A percentile compares a stretch with the other conserved stretches of the same genome.
Conservation (phyloP, 2,329 filamentous ascomycete species). For the Colletotrichum euphorbiae region DNA sequence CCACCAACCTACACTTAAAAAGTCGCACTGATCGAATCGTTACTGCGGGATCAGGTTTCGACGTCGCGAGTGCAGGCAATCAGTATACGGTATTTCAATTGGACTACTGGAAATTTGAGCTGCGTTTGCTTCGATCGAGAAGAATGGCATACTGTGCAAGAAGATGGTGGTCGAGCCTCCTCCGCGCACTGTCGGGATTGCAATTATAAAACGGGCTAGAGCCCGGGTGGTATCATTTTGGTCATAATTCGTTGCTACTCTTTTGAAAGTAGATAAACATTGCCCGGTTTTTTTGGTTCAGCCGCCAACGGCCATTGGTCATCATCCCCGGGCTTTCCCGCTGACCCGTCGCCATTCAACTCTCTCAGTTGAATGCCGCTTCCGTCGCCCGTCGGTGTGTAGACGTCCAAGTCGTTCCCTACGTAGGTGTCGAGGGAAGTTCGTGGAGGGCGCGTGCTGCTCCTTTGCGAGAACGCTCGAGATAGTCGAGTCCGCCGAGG, state of each 20-base stretch:
- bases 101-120: no score
- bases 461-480: conserved; percentile 8
- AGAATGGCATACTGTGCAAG: no score
- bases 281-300: conserved; percentile 19
- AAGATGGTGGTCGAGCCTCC: no score
- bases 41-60: no score
- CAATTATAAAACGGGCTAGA: neutral
- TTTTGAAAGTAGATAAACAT: conserved; percentile 32
- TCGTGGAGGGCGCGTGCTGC: conserved; percentile 12
- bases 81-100: no score
- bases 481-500: neutral
- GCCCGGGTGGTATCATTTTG: conserved; percentile 35
- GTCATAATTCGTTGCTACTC: conserved; percentile 36
- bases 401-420: conserved; percentile 1
- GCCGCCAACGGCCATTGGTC: conserved; percentile 22
- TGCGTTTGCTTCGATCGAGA: no score
- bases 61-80: no score
- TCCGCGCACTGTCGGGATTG: neutral
- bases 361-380: conserved; percentile 23
- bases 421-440: conserved; percentile 24
- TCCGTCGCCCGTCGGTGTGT: conserved; percentile 12
- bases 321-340: conserved; percentile 15
- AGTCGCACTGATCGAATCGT: no score
- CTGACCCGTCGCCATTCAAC: conserved; percentile 11
- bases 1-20: no score